Base-by-base conservation (phyloP, 208 protist genomes). In the Angomonas ambiguus region DNA sequence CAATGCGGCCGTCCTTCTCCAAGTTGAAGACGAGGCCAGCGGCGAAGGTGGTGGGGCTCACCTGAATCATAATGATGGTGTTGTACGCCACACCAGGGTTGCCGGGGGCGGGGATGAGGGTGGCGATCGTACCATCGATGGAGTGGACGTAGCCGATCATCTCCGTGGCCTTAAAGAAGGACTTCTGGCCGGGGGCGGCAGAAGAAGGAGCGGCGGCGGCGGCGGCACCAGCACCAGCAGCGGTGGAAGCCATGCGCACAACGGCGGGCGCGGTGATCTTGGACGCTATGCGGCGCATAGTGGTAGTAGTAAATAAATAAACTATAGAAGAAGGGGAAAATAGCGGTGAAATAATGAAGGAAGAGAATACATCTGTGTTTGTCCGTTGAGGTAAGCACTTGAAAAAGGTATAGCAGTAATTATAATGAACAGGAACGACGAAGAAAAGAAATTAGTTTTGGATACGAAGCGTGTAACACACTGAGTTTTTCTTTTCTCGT, bases 131-230 rank as follows among this genome's bases (percentile, higher is more conserved):
- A 62, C 87, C 87, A 67, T 93, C 87, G 68, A 93, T 93, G 18
- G 87, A 91, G 73, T 93, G 87, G 56, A 93, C 84, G 63, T 91
- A 88, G 30, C 87, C 87, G 69, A 94, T 88, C 74, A 92, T 87
- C 81, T 91, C 79, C 33, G 82, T 94, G 24, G 82, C 80, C 72
- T 91, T 91, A 66, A 91, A 91, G 72, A 86, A 85, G 16, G 82
- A 85, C 69, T 93, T 92, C 71, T 85, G 81, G 48, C 77, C 79
- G 42, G 78, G 68, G 49, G 76, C 72, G 13, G 65, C 62, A 64
- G 62, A 53, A 11, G n/a, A 27, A 31, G 38, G 24, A 53, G 72
- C 65, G 30, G 72, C 62, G n/a, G 79, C 59, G 34, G 38, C 38
- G 38, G 38, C 38, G 16, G 11, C 38, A 45, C 11, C 38, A 45